Evolutionary conservation across 1,284 basidiomycete species (phyloP).

Genomic region (Jaminaea rosea): DNA sequence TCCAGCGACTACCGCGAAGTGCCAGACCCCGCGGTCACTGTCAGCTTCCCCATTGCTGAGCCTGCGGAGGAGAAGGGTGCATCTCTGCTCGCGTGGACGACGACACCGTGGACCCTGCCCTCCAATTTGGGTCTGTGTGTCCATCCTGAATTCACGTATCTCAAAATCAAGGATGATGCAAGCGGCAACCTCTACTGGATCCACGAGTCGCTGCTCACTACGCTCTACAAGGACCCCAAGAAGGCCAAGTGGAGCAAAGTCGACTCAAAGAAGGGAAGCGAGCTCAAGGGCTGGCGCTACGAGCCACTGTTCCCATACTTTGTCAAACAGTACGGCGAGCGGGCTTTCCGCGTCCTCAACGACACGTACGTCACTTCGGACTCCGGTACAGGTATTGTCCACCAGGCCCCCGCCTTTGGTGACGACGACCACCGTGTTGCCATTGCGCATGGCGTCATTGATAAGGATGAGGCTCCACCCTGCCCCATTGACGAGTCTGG

Average conservation of each 20-base stretch:
- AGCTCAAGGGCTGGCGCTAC: constrained; percentile 94
- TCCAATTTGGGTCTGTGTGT: constrained; percentile 93
- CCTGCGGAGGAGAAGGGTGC: constrained; percentile 69
- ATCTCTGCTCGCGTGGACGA: constrained; percentile 86
- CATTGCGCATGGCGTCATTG: constrained; percentile 70
- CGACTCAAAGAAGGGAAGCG: constrained; percentile 72
- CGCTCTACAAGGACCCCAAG: constrained; percentile 94
- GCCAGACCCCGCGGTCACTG: constrained; percentile 85
- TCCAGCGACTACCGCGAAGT: constrained; percentile 87
- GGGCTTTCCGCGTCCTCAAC: constrained; percentile 77
- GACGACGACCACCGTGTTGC: constrained; percentile 96
- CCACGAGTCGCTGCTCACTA: constrained; percentile 75
- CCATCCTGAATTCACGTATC: constrained; percentile 87
- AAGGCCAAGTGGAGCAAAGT: constrained; percentile 89
- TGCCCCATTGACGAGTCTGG: constrained; percentile 89
- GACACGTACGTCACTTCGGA: constrained; percentile 90
- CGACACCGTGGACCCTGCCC: constrained; percentile 96
- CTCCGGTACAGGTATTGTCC: constrained; percentile 95
- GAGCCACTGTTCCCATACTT: constrained; percentile 95
- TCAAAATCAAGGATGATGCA: constrained; percentile 92
- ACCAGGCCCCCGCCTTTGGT: constrained; percentile 96
- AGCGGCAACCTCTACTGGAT: constrained; percentile 84
- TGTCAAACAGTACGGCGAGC: constrained; percentile 83
- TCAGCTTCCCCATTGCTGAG: constrained; percentile 84
- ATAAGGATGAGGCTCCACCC: constrained; percentile 81